These are phyloP conservation scores for Camelina sativa DNA, from an alignment of 345 rosid genomes.

Conservation along the genomic window DNA sequence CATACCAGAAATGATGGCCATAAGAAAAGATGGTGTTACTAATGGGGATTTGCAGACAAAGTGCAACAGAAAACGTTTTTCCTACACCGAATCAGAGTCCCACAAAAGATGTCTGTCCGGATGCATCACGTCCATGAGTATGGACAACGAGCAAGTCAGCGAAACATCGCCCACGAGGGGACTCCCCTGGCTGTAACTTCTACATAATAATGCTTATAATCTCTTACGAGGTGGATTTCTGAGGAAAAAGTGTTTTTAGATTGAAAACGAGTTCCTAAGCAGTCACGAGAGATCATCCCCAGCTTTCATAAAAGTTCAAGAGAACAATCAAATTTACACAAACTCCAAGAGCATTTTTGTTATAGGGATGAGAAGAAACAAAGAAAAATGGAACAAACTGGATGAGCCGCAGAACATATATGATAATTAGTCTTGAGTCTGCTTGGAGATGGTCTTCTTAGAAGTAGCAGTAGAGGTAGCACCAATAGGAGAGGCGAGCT, in stretches of 20 bases:
- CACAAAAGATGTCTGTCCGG: neutral
- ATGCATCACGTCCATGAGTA: neutral
- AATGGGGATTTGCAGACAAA: neutral
- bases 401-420: neutral
- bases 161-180: constrained; percentile 13
- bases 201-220: neutral
- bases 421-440: neutral
- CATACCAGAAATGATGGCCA: neutral
- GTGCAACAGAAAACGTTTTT: neutral
- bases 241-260: constrained; percentile 6
- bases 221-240: neutral
- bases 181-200: constrained; percentile 6
- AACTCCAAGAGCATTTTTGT: neutral
- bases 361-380: neutral
- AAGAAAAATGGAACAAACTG: neutral
- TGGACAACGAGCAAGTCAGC: constrained; percentile 22
- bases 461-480: neutral
- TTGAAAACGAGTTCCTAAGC: neutral
- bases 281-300: constrained; percentile 7
- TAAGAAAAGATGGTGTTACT: constrained; percentile 1
- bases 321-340: constrained; percentile 5
- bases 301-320: neutral
- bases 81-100: neutral
- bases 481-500: constrained; percentile 3
- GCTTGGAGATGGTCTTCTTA: constrained; percentile 1